These are phyloP conservation scores for Nothophaeocryptopus gaeumannii DNA, from an alignment of 2,329 filamentous ascomycete species.

Conservation along the genomic window DNA sequence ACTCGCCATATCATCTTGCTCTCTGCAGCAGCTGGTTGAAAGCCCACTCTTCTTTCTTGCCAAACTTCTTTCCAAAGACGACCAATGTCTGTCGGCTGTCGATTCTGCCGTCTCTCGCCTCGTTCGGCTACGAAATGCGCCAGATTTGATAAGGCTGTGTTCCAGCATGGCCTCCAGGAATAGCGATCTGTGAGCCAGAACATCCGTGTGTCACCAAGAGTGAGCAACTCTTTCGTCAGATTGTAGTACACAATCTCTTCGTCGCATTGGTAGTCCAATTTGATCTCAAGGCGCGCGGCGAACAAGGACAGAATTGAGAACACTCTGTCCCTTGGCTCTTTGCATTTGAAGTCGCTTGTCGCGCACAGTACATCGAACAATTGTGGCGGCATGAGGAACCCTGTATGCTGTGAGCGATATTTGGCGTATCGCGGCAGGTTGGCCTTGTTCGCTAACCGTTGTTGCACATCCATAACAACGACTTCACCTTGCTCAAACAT, in stretches of 20 bases:
- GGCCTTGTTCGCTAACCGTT: neutral
- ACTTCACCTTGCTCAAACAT: no score
- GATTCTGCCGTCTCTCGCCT: no score
- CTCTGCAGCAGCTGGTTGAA: no score
- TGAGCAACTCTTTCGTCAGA: neutral
- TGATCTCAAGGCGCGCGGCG: neutral
- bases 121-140: neutral
- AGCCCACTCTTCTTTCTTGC: no score
- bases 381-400: neutral
- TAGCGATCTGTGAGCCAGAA: neutral
- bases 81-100: no score
- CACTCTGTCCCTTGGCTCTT: neutral
- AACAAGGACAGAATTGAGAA: neutral
- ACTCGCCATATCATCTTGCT: no score
- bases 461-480: neutral
- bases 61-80: no score
- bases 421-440: neutral
- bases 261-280: neutral
- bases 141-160: neutral
- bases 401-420: no score
- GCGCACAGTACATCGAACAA: neutral
- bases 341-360: constrained; percentile 1
- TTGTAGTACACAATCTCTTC: neutral
- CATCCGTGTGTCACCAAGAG: neutral
- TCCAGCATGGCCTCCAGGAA: neutral